Evolutionary conservation across 140 eudicot genomes (phyloP).

Genomic region (Ambrosia hybrid): DNA sequence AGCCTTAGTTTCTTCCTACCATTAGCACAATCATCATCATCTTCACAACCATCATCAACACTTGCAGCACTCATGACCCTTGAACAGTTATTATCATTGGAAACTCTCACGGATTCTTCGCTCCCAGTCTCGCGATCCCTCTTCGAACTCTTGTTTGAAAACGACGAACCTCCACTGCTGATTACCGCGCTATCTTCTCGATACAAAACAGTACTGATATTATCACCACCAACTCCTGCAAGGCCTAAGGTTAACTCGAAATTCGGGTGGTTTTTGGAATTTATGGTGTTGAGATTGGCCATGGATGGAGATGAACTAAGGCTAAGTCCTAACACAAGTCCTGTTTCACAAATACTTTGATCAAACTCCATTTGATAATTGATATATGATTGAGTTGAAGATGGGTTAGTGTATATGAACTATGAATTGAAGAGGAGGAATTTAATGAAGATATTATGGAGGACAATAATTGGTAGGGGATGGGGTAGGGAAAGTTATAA

Average conservation of each 20-base stretch:
- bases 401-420: background rate
- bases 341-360: slow-evolving; percentile 41
- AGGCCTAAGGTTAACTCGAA: slow-evolving; percentile 67
- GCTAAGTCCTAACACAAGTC: slow-evolving; percentile 64
- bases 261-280: background rate
- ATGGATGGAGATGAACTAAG: slow-evolving; percentile 38
- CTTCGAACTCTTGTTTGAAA: slow-evolving; percentile 61
- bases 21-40: too few species aligned
- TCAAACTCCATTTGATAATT: slow-evolving; percentile 44
- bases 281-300: slow-evolving; percentile 12
- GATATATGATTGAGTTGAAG: slow-evolving; percentile 7
- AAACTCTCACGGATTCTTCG: slow-evolving; percentile 60
- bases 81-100: slow-evolving; percentile 31
- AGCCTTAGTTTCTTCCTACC: slow-evolving; percentile 92
- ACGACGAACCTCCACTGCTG: slow-evolving; percentile 58
- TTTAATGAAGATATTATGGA: slow-evolving; percentile 17
- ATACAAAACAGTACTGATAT: background rate
- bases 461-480: slow-evolving; percentile 28
- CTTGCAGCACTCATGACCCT: slow-evolving; percentile 35
- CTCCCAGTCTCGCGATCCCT: slow-evolving; percentile 73
- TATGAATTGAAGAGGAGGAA: slow-evolving; percentile 8
- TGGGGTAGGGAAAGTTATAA: slow-evolving; percentile 4
- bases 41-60: too few species aligned
- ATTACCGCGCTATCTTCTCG: slow-evolving; percentile 39
- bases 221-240: slow-evolving; percentile 14